Base-by-base conservation (phyloP, 176 grass and related monocot genomes). In the Oropetium thomaeum region DNA sequence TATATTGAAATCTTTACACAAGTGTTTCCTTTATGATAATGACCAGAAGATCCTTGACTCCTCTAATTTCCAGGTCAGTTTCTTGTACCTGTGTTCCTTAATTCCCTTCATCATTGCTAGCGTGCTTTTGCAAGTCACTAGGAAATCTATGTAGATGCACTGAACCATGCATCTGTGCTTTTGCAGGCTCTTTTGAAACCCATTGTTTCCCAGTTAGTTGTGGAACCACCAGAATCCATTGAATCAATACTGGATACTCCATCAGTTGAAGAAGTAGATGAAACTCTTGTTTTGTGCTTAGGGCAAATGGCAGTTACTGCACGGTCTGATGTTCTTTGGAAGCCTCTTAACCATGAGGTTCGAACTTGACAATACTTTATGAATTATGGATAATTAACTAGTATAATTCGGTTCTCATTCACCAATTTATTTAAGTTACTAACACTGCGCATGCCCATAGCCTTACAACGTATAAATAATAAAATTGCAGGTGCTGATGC, bases 301-400 rank as follows among this genome's bases (percentile, higher is more conserved):
- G 95, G 91, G 39, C 95, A 98, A 84, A 98, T 98, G 95, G 88
- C 91, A 57, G 75, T 93, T n/a, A 94, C 88, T 66, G 88, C 88
- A 13, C 81, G 68, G 20, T 92, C 95, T 12, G 91, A 98, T 84
- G 88, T 92, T 87, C 76, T 98, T 69, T 93, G 88, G 91, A 98
- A 98, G 58, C 91, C 90, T 79, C 89, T 98, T 62, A 98, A 92
- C 71, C 91, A 98, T 77, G 95, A 98, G 87, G 95, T 98, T 27
- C n/a, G 88, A 64, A 53, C 65, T 3, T 71, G 64, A 15, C 31
- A 38, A 16, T 69, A 15, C 10, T 67, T 78, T 15, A 39, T 66
- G 49, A 77, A 72, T 57, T 44, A 23, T 53, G 13, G 10, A 28
- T 48, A 33, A 70, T 14, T 41, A 53, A 62, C 39, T 79, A 63